These are phyloP conservation scores for Hypomontagnella submonticulosa DNA, from an alignment of 495 filamentous ascomycete genomes.

Conservation along the genomic window DNA sequence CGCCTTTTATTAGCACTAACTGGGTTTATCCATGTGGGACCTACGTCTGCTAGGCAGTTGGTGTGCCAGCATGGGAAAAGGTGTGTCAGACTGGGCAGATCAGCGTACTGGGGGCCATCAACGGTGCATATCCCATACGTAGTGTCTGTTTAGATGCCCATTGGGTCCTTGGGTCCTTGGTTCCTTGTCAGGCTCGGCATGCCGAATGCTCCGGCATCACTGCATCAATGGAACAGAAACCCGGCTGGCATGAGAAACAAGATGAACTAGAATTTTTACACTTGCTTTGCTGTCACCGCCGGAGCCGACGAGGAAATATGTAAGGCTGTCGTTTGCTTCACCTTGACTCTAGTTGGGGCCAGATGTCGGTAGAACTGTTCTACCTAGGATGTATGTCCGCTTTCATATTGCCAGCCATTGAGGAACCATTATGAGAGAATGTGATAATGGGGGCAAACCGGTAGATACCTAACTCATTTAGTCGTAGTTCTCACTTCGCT, in stretches of 20 bases:
- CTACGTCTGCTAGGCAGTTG: constrained; percentile 14
- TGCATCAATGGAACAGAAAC: constrained; percentile 11
- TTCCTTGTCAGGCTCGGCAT: constrained; percentile 30
- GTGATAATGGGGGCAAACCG: constrained; percentile 6
- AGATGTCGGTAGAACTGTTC: constrained; percentile 12
- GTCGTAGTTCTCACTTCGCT: constrained; percentile 1
- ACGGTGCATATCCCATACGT: constrained; percentile 16
- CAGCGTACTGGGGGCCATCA: constrained; percentile 18
- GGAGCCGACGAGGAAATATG: constrained; percentile 17
- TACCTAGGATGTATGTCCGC: too few species aligned
- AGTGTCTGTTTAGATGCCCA: neutral
- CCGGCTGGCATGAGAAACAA: constrained; percentile 8
- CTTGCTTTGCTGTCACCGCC: constrained; percentile 18
- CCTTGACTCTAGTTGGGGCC: constrained; percentile 16
- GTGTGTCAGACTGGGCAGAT: constrained; percentile 27
- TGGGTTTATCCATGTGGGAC: constrained; percentile 39
- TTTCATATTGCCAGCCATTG: constrained; percentile 10
- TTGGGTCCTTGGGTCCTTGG: constrained; percentile 13
- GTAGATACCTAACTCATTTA: constrained; percentile 1
- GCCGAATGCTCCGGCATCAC: constrained; percentile 29
- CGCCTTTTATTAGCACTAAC: constrained; percentile 47
- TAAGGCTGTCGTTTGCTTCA: constrained; percentile 5
- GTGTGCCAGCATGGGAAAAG: constrained; percentile 20
- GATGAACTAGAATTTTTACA: constrained; percentile 6
- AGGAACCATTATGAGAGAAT: constrained; percentile 2